Evolutionary conservation across 768 basidiomycete species (phyloP), one percentile per base, ranked within the genome.

Genomic region (Mycena vulgaris): DNA sequence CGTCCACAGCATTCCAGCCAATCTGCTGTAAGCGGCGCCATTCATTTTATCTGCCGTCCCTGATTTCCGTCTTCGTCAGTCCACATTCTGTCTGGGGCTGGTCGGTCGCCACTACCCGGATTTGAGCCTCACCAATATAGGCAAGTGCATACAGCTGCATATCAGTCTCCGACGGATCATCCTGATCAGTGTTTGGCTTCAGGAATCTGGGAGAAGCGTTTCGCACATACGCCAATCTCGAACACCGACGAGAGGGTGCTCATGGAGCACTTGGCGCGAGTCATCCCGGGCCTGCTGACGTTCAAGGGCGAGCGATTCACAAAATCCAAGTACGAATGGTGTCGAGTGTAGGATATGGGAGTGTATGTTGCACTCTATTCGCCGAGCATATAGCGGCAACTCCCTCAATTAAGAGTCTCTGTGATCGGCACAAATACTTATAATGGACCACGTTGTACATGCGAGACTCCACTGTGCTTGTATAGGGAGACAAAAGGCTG

Each of bases 151-250:
- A 2, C 5, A n/a, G n/a, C n/a, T n/a, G n/a, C n/a, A n/a, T 25
- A 16, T 30, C 25, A 19, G 40, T n/a, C 1, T 6, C 39, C 21
- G 16, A 21, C 19, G 25, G 3, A n/a, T 40, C 17, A 45, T 19
- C 14, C 28, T 42, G 27, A 48, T 45, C 6, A 1, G 7, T 30
- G 7, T n/a, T 40, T 16, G 23, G 7, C 30, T 9, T n/a, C 13
- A 70, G 69, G 69, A 2, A 66, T 70, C 25, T 70, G 69, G 69
- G 69, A 66, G 39, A 61, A 57, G n/a, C 59, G 69, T 5, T 70
- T 70, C 53, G 42, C 25, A 23, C 64, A 66, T 23, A 48, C 69
- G 17, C 14, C 42, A 0, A 17, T 56, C 23, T 33, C 60, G 28
- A 45, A 10, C 0, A 0, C 9, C 23, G 69, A 66, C 1, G 69